phyloP scores from a whole-genome alignment of 306 rosid species.

The Begonia masoniana region DNA sequence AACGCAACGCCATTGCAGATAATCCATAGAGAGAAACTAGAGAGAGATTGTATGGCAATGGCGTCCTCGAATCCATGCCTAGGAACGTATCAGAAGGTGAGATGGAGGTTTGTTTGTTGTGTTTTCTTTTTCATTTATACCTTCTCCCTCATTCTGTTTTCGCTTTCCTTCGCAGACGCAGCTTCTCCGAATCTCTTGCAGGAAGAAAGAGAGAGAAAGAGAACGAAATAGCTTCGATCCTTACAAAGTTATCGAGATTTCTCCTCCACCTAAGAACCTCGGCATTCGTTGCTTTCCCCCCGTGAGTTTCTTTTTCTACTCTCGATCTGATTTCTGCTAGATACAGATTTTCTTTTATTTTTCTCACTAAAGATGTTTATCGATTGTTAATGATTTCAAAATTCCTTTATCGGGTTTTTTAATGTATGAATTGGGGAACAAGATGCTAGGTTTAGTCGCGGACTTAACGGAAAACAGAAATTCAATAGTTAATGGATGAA shows the following conservation, averaged over 20 bases:
- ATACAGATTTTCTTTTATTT: not conserved
- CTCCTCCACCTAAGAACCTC: slow-evolving; percentile 89
- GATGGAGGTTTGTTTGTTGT: not conserved
- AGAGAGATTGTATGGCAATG: no score
- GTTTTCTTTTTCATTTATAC: not conserved
- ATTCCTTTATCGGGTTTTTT: no score
- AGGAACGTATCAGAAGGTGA: not conserved
- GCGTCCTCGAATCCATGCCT: not conserved
- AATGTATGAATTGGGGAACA: no score
- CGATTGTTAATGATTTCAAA: no score
- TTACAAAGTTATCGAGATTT: slow-evolving; percentile 77
- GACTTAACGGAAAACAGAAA: no score
- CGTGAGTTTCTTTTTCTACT: slow-evolving; percentile 25
- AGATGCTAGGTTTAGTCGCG: no score
- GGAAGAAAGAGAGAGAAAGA: slow-evolving; percentile 65
- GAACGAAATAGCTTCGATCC: slow-evolving; percentile 50
- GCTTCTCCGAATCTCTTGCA: slow-evolving; percentile 44
- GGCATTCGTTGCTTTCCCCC: slow-evolving; percentile 87
- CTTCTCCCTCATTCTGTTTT: not conserved
- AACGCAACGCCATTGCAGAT: not conserved
- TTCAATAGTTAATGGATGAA: no score
- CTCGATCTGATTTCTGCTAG: not conserved
- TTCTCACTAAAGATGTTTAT: no score
- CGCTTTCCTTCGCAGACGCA: slow-evolving; percentile 17
- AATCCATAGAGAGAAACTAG: not conserved